Percentiles rank a stretch among this genome's conserved stretches.
These are phyloP conservation scores for Coemansia sp. DNA, from an alignment of 192 early-diverging fungal species.

Conservation along the genomic window DNA sequence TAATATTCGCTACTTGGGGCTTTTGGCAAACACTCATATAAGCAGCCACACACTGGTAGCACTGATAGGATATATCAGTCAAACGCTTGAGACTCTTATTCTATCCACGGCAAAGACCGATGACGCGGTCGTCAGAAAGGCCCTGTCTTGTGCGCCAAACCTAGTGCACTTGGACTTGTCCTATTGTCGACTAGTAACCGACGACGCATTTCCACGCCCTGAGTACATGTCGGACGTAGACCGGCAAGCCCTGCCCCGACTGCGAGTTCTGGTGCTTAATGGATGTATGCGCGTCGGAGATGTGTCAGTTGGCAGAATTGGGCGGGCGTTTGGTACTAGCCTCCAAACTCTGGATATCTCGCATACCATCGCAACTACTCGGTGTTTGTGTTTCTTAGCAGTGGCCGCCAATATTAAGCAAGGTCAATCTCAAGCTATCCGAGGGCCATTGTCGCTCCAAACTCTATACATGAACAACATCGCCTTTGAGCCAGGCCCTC, in stretches of 20 bases:
- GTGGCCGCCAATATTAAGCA: background rate
- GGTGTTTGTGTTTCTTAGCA: constrained; percentile 2
- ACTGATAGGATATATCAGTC: constrained; percentile 13
- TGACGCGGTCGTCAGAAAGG: constrained; percentile 20
- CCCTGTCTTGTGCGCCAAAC: constrained; percentile 24
- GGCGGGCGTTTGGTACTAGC: constrained; percentile 22
- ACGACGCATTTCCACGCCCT: constrained; percentile 36
- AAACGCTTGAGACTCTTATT: constrained; percentile 23
- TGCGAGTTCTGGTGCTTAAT: constrained; percentile 18
- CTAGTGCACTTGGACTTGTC: constrained; percentile 34
- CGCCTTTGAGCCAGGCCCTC: constrained; percentile 11
- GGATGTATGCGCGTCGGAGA: constrained; percentile 23
- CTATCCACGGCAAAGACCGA: constrained; percentile 25
- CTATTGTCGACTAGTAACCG: constrained; percentile 25
- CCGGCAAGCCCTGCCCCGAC: constrained; percentile 21
- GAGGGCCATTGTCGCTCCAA: constrained; percentile 8
- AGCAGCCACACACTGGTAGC: constrained; percentile 14
- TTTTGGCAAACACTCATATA: constrained; percentile 28
- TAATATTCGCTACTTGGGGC: constrained; percentile 38
- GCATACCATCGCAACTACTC: constrained; percentile 5
- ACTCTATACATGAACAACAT: constrained; percentile 15
- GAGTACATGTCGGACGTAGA: background rate
- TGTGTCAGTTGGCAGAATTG: constrained; percentile 21
- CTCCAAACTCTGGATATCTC: constrained; percentile 26
- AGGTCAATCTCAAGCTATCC: background rate